Base-by-base conservation (phyloP, 2,329 filamentous ascomycete genomes). In the Sphaerostilbella broomeana region DNA sequence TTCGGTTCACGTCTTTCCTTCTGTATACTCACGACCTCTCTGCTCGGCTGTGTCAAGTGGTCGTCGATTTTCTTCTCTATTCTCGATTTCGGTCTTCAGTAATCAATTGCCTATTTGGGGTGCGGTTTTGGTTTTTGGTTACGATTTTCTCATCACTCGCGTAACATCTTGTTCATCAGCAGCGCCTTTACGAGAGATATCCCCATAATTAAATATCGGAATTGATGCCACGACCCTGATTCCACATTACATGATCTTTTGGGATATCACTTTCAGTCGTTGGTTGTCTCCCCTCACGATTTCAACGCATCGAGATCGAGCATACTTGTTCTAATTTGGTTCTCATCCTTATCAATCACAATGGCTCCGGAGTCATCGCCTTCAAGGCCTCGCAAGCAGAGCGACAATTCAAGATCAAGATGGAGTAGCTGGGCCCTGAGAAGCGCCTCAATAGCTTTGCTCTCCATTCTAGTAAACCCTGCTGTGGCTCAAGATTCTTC, bases 401-500 rank as follows among this genome's bases (percentile, higher is more conserved):
- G 37, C 30, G 19, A 28, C 17, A 30, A 11, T 13, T 29, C 33
- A n/a, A 35, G 12, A 16, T 44, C 46, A 34, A 43, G 43, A 42
- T 51, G 47, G 21, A 42, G 41, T 35, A 20, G 40, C 32, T 35
- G 47, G 20, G 45, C 44, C 11, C 42, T 49, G 22, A 56, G 37
- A 38, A 49, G 34, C 37, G 38, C 51, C 15, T 47, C 47, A 18
- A 17, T 61, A 28, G 44, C 51, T 16, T 37, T 61, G 18, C 38
- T 62, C 3, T 45, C 54, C 17, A 33, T 49, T 11, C 45, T 54
- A 10, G 53, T 57, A n/a, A 41, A 44, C 19, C 45, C 63, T 27
- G 56, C 57, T 24, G 48, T 55, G 56, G 64, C 58, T 70, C 60
- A 64, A 39, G 40, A 43, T 19, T 46, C 44, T 11, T 43, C 39